phyloP scores from a whole-genome alignment of 345 rosid species.

The Boechera retrofracta region DNA sequence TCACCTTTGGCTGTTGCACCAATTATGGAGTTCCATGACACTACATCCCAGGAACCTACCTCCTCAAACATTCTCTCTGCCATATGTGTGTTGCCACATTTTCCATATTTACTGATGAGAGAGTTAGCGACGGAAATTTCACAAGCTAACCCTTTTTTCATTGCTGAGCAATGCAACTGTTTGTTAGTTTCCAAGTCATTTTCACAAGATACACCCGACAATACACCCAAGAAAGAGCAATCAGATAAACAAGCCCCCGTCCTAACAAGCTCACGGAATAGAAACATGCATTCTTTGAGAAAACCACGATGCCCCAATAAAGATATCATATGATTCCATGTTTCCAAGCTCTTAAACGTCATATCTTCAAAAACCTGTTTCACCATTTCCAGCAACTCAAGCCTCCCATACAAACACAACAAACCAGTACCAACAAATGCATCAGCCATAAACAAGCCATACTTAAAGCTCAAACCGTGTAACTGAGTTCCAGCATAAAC shows the following conservation, averaged over 20 bases:
- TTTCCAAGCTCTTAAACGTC: slow-evolving; percentile 68
- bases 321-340: slow-evolving; percentile 77
- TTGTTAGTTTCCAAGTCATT: slow-evolving; percentile 55
- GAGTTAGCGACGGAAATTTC: slow-evolving; percentile 58
- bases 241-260: slow-evolving; percentile 53
- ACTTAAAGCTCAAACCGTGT: slow-evolving; percentile 65
- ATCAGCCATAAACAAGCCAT: slow-evolving; percentile 61
- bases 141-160: slow-evolving; percentile 56
- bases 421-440: slow-evolving; percentile 77
- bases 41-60: slow-evolving; percentile 52
- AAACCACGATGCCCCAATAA: slow-evolving; percentile 60
- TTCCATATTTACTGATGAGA: slow-evolving; percentile 64
- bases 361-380: slow-evolving; percentile 61
- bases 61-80: slow-evolving; percentile 62
- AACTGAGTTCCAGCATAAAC: slow-evolving; percentile 58
- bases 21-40: slow-evolving; percentile 77
- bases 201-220: slow-evolving; percentile 58
- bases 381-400: slow-evolving; percentile 56
- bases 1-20: slow-evolving; percentile 57
- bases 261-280: slow-evolving; percentile 60
- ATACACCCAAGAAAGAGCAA: slow-evolving; percentile 61
- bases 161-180: slow-evolving; percentile 66
- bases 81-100: slow-evolving; percentile 48
- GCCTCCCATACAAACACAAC: slow-evolving; percentile 71
- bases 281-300: slow-evolving; percentile 51